Base-by-base conservation (phyloP, 176 grass and related monocot species). In the Alopecurus myosuroides region DNA sequence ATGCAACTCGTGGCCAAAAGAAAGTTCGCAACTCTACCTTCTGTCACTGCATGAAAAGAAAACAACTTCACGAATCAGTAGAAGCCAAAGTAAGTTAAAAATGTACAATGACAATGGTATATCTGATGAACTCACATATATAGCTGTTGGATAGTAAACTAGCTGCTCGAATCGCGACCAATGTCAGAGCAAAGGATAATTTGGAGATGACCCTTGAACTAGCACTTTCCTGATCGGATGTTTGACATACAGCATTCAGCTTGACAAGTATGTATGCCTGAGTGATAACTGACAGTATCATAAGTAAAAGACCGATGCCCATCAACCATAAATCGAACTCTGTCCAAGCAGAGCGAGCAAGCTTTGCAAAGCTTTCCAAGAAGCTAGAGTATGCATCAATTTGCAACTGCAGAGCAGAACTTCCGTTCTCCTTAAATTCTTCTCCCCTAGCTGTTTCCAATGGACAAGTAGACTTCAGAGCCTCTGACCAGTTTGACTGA, bases 61-160 rank as follows among this genome's bases (percentile, higher is more conserved):
- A 50, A 92, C 6, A 67, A 41, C 42, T 11, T 63, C 12, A 34
- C 11, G 30, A 86, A 87, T 85, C 7, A 90, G 40, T 40, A 67
- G 20, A 65, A 20, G 51, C 68, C 57, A 79, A 56, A 73, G 15
- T 14, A 70, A 85, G 30, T 82, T 23, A 11, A 63, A 77, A 67
- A 48, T 67, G 28, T 55, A 56, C 14, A 45, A 20, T 67, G 42
- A 64, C n/a, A 80, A 34, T 80, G 82, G 19, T 86, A 82, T 58
- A 92, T 85, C 78, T 86, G 76, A 79, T 12, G 4, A 65, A 91
- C 93, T 94, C 86, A 98, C 96, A 94, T 92, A 98, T 98, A 82
- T 93, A 98, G 89, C 96, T 98, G 83, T 98, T 98, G 29, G 96
- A 98, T 81, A 98, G 86, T 80, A 98, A 98, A 86, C 91, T 98